phyloP scores from a whole-genome alignment of 2,329 filamentous ascomycete genomes.

The Aureobasidium mangrovei region DNA sequence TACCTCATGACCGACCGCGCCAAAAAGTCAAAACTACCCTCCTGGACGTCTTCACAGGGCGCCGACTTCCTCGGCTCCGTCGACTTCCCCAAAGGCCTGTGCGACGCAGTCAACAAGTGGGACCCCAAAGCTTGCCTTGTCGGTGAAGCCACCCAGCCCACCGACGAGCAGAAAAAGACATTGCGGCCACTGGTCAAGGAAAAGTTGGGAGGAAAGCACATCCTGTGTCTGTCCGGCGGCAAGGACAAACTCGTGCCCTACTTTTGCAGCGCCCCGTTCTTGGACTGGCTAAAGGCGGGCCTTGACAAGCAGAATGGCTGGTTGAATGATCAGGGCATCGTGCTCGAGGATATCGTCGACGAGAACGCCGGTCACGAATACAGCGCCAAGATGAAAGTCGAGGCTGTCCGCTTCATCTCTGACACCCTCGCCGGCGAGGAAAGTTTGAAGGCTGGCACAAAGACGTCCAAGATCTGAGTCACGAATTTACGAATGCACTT shows the following conservation, averaged over 20 bases:
- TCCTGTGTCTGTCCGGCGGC: slow-evolving; percentile 57
- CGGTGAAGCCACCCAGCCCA: slow-evolving; percentile 28
- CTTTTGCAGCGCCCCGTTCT: slow-evolving; percentile 49
- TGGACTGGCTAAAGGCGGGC: slow-evolving; percentile 52
- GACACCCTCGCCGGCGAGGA: slow-evolving; percentile 28
- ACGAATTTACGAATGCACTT: no score
- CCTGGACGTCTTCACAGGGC: slow-evolving; percentile 51
- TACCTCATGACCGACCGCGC: slow-evolving; percentile 75
- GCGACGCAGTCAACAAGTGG: slow-evolving; percentile 52
- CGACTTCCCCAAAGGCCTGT: slow-evolving; percentile 65
- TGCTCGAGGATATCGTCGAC: slow-evolving; percentile 59
- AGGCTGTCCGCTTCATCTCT: slow-evolving; percentile 56
- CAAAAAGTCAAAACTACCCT: slow-evolving; percentile 54
- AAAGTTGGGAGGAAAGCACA: slow-evolving; percentile 47
- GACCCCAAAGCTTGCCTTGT: slow-evolving; percentile 74
- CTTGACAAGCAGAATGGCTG: slow-evolving; percentile 33
- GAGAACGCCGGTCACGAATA: slow-evolving; percentile 62
- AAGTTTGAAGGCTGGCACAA: slow-evolving; percentile 1
- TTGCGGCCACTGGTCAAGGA: slow-evolving; percentile 28
- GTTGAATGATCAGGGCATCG: slow-evolving; percentile 48
- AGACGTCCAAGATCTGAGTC: slow-evolving; percentile 12
- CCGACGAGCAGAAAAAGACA: slow-evolving; percentile 37
- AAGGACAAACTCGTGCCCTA: slow-evolving; percentile 68
- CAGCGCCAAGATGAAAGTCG: slow-evolving; percentile 55
- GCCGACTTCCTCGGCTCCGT: slow-evolving; percentile 62